A percentile compares a stretch with the other conserved stretches of the same genome.
Conservation (phyloP, 1,139 yeast species). For the Kurtzmaniella natalensis region DNA sequence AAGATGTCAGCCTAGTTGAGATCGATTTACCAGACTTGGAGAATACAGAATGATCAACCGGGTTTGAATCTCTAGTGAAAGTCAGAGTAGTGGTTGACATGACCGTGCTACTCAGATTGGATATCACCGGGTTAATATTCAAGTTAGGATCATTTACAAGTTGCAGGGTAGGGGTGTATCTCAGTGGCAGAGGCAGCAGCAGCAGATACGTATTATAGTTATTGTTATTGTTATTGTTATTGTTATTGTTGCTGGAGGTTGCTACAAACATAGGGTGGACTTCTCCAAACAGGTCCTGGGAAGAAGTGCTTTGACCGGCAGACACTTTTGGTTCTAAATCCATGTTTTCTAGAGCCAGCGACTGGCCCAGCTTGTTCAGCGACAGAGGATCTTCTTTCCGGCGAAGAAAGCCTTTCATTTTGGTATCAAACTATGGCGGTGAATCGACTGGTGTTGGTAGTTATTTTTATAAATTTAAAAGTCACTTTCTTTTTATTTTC, state of each 20-base stretch:
- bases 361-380: neutral
- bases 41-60: constrained; percentile 29
- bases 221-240: too few species aligned
- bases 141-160: constrained; percentile 29
- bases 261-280: constrained; percentile 30
- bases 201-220: too few species aligned
- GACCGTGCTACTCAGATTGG: constrained; percentile 15
- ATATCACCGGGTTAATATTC: constrained; percentile 38
- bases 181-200: neutral
- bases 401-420: neutral
- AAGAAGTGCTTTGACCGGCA: constrained; percentile 20
- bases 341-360: too few species aligned
- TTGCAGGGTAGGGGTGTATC: constrained; percentile 7
- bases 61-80: constrained; percentile 23
- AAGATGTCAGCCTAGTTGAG: constrained; percentile 40
- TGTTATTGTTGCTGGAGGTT: constrained; percentile 2
- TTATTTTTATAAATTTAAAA: too few species aligned
- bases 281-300: constrained; percentile 31
- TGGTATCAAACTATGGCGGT: too few species aligned
- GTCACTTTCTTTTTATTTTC: too few species aligned
- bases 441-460: too few species aligned
- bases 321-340: constrained; percentile 7
- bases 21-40: constrained; percentile 31
- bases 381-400: constrained; percentile 1
- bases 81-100: constrained; percentile 17